Evolutionary conservation across 306 rosid genomes (phyloP), one percentile per base, ranked within the genome.

Genomic region (Cercis canadensis): DNA sequence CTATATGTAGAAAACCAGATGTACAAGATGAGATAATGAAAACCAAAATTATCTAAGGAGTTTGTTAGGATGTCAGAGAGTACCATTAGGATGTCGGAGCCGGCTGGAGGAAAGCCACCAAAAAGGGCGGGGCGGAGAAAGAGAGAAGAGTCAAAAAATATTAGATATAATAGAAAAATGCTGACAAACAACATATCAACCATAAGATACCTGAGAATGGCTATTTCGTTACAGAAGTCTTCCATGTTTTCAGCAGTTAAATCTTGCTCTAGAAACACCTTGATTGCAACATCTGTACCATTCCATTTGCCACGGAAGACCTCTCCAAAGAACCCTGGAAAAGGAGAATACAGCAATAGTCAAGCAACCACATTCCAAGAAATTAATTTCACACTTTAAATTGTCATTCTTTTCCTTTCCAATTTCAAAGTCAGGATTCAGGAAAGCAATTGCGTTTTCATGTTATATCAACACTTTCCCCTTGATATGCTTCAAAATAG

Each of bases 61-160:
- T 69, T n/a, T 57, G 68, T n/a, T 52, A 67, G 55, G 74, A 70
- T 53, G 73, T 53, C 31, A 32, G 74, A 57, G 50, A 67, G 68
- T 91, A 95, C 99, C 99, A 78, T 91, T 91, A 61, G 99, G 99
- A 86, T 95, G 99, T 74, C 97, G 90, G 71, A 95, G 97, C 67
- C 96, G 97, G 82, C 97, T 95, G 83, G 72, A 84, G 29, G 63
- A 63, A 78, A 76, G 72, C 17, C 37, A 49, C 24, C 58, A 45
- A 65, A 74, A 60, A 73, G 19, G 45, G 36, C 64, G 61, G 57
- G n/a, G n/a, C n/a, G n/a, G 32, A 50, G 36, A 57, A 72, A 61
- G 46, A 16, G 36, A 55, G 18, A 21, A 29, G 43, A 18, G 75
- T 88, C 73, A 87, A 92, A 74, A 78, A 59, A 75, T 24, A 31